Conservation (phyloP, 2,329 filamentous ascomycete species). For the Ophiostoma triangulosporum region DNA sequence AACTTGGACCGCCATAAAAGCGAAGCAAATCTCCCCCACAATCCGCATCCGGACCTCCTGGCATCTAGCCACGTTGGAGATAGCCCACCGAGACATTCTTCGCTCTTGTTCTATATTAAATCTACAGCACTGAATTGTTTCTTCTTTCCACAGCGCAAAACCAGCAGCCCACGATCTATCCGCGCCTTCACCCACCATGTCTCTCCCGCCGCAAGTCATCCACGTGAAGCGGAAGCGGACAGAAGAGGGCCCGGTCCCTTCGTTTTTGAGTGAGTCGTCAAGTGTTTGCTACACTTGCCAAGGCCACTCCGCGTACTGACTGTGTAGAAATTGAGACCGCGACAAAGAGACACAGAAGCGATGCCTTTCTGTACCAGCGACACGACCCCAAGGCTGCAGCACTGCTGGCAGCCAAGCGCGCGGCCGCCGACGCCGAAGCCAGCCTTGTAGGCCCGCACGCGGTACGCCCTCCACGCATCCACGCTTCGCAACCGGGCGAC, state of each 20-base stretch:
- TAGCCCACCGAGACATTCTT: background rate
- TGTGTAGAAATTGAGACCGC: conserved; percentile 28
- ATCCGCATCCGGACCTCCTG: background rate
- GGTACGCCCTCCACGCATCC: conserved; percentile 24
- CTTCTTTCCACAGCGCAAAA: too few relatives aligned
- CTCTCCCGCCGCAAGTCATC: conserved; percentile 44
- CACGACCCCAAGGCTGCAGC: conserved; percentile 22
- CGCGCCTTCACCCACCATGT: conserved; percentile 26
- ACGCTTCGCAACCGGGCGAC: conserved; percentile 30
- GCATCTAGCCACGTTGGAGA: background rate
- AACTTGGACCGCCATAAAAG: background rate
- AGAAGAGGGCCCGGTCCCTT: conserved; percentile 41
- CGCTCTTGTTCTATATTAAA: too few relatives aligned
- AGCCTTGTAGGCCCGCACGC: conserved; percentile 12
- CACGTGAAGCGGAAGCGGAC: conserved; percentile 48
- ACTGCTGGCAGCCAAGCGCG: conserved; percentile 4
- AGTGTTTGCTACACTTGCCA: too few relatives aligned
- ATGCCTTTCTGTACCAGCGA: conserved; percentile 43
- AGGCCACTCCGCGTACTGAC: too few relatives aligned
- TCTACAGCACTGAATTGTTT: too few relatives aligned
- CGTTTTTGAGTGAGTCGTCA: conserved; percentile 21
- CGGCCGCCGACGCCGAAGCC: conserved; percentile 14
- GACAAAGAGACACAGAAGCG: conserved; percentile 39
- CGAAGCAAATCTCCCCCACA: background rate
- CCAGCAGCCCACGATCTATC: too few relatives aligned